A percentile compares a stretch with the other conserved stretches of the same genome.
Evolutionary conservation across 805 yeast species (phyloP).

Genomic region (Ogataea henricii): DNA sequence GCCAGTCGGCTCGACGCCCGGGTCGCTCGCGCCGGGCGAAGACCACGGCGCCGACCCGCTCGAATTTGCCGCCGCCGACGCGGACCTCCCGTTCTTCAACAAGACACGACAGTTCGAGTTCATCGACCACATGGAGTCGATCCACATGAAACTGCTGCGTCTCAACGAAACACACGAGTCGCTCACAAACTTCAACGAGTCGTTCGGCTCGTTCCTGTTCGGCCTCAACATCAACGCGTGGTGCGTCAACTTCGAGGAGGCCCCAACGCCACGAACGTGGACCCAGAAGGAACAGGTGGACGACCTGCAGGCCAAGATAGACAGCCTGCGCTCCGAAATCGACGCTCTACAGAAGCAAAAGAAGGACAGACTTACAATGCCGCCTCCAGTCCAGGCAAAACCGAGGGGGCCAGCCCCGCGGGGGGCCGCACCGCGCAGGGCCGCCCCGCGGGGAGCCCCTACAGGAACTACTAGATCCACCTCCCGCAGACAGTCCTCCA

Average conservation of each 20-base stretch:
- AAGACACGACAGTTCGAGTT: constrained; percentile 20
- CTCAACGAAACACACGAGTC: constrained; percentile 62
- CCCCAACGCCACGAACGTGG: constrained; percentile 29
- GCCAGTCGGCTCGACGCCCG: constrained; percentile 17
- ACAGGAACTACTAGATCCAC: constrained; percentile 1
- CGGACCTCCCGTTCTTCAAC: constrained; percentile 28
- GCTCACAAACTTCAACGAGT: constrained; percentile 69
- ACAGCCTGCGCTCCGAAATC: constrained; percentile 18
- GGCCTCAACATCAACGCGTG: constrained; percentile 86
- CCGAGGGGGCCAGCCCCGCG: not conserved
- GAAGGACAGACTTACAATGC: constrained; percentile 23
- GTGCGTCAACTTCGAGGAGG: constrained; percentile 69
- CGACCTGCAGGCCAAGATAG: constrained; percentile 22
- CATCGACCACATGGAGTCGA: constrained; percentile 20
- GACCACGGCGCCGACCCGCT: too few species aligned
- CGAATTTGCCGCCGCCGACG: constrained; percentile 3
- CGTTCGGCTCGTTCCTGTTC: constrained; percentile 68
- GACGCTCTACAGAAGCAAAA: constrained; percentile 13
- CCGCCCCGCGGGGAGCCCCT: too few species aligned
- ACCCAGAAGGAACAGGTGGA: constrained; percentile 21
- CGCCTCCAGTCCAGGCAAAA: constrained; percentile 23
- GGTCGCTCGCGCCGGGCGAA: constrained; percentile 14
- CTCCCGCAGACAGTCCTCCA: constrained; percentile 20
- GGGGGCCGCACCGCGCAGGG: too few species aligned
- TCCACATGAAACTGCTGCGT: constrained; percentile 60